A percentile compares a stretch with the other conserved stretches of the same genome.
These are phyloP conservation scores for Cladosporium sp. DNA, from an alignment of 2,329 filamentous ascomycete species.

Conservation along the genomic window DNA sequence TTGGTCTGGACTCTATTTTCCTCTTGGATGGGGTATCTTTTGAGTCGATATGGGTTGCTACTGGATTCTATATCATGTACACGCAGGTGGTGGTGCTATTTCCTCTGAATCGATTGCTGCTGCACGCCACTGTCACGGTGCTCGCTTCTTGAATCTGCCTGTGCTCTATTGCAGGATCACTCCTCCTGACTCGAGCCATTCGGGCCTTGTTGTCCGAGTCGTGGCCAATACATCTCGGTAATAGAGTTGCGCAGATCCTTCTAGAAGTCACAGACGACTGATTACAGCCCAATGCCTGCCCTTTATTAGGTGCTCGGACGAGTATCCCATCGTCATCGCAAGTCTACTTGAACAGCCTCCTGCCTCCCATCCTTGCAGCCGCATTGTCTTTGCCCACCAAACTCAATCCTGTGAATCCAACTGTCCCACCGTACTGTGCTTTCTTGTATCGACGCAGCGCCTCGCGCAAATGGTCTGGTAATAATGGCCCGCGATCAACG, in stretches of 20 bases:
- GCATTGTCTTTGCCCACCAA: conserved; percentile 43
- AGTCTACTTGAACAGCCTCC: conserved; percentile 39
- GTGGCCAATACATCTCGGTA: too few species aligned
- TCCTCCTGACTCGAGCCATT: too few species aligned
- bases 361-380: conserved; percentile 41
- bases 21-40: conserved; percentile 2
- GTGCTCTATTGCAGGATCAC: too few species aligned
- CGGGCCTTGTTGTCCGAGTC: too few species aligned
- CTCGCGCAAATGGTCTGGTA: conserved; percentile 70
- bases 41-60: not conserved
- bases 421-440: conserved; percentile 57
- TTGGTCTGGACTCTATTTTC: not conserved
- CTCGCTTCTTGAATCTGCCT: too few species aligned
- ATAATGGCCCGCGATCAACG: conserved; percentile 52
- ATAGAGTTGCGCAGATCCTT: not conserved
- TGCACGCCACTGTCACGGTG: too few species aligned
- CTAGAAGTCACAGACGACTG: not conserved
- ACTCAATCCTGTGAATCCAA: conserved; percentile 47
- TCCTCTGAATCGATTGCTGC: too few species aligned
- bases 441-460: conserved; percentile 64
- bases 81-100: too few species aligned
- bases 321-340: too few species aligned
- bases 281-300: too few species aligned
- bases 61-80: not conserved
- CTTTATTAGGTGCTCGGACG: not conserved